Conservation (phyloP, 2,329 filamentous ascomycete species). For the Neopestalotiopsis clavispora region DNA sequence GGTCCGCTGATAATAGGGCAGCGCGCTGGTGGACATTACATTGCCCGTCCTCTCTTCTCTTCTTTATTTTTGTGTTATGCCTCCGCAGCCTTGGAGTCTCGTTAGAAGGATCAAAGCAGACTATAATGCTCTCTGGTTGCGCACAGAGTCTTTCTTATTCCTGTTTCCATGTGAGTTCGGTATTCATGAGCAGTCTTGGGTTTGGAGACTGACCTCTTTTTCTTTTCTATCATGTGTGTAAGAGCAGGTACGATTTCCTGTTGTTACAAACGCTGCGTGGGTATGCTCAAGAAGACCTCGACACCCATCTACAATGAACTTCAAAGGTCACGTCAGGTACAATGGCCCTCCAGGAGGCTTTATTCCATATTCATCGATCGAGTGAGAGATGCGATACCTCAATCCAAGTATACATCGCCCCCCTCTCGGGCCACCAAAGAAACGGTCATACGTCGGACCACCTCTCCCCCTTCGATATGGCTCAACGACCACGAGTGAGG, state of each 20-base stretch:
- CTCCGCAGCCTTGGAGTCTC: no score
- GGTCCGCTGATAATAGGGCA: constrained; percentile 15
- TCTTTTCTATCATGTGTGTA: not conserved
- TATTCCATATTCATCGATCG: not conserved
- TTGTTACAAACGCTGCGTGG: no score
- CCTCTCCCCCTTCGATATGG: not conserved
- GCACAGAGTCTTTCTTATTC: no score
- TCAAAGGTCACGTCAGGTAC: no score
- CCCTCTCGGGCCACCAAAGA: not conserved
- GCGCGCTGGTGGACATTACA: constrained; percentile 14
- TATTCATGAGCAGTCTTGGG: not conserved
- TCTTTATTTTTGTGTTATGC: no score
- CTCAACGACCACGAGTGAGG: not conserved
- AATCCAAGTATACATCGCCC: not conserved
- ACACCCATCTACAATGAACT: no score
- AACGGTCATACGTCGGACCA: not conserved
- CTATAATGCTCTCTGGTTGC: no score
- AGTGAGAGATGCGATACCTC: not conserved
- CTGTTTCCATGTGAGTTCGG: not conserved
- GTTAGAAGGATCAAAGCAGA: no score
- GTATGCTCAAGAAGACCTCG: no score
- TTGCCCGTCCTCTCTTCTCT: not conserved
- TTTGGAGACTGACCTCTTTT: not conserved
- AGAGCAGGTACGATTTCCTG: no score
- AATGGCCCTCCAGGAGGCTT: no score